Evolutionary conservation across 2,329 filamentous ascomycete species (phyloP).

Genomic region (Talaromyces marneffei): DNA sequence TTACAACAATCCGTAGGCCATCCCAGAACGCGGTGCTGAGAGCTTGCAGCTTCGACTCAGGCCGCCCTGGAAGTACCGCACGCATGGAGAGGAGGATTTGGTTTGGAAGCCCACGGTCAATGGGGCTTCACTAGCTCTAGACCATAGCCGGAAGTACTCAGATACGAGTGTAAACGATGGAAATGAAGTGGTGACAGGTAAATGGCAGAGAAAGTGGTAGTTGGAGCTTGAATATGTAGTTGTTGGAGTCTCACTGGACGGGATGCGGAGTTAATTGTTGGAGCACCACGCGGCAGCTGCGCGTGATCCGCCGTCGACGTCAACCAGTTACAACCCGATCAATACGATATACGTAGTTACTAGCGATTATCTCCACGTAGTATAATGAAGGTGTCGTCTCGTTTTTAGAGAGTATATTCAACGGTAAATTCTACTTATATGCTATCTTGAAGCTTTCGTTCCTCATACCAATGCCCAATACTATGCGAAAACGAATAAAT

Average conservation of each 20-base stretch:
- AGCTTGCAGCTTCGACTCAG: slow-evolving; percentile 70
- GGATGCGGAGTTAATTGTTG: not conserved
- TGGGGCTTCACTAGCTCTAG: slow-evolving; percentile 19
- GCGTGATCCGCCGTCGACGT: slow-evolving; percentile 6
- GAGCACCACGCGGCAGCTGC: slow-evolving; percentile 4
- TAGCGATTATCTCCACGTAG: not conserved
- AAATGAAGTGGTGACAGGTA: not conserved
- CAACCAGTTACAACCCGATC: not conserved
- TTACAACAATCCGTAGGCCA: slow-evolving; percentile 65
- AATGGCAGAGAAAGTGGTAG: not conserved
- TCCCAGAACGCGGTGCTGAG: slow-evolving; percentile 70
- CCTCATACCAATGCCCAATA: not conserved
- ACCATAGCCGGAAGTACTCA: slow-evolving; percentile 26
- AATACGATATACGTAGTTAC: not conserved
- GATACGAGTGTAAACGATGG: not conserved
- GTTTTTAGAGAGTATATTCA: not conserved
- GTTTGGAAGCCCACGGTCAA: slow-evolving; percentile 19
- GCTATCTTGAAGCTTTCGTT: not conserved
- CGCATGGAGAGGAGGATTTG: slow-evolving; percentile 56
- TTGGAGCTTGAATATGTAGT: not conserved
- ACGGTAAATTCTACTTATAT: not conserved
- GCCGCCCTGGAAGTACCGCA: slow-evolving; percentile 72
- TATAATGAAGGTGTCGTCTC: not conserved
- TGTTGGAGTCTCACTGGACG: not conserved
- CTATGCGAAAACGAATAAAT: not conserved